Evolutionary conservation across 2,329 filamentous ascomycete genomes (phyloP), one percentile per base, ranked within the genome.

Genomic region (Aaosphaeria arxii): DNA sequence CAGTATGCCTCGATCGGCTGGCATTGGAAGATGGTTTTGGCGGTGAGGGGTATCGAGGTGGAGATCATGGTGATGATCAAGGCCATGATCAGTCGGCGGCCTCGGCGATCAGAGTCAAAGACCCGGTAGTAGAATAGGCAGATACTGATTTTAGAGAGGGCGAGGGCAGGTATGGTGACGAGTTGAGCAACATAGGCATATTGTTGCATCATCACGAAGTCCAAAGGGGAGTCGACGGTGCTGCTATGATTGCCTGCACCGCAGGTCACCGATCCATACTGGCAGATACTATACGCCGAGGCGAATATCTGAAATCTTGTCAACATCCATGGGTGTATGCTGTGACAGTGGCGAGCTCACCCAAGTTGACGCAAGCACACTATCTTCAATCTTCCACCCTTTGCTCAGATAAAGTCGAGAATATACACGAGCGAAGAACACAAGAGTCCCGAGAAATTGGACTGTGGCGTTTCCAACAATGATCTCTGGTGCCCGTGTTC

Each of bases 111-210:
- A 5, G 44, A 38, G 45, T 50, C 53, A 46, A 62, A 60, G 28
- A 62, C 54, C 28, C 59, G 57, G 9, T 60, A 46, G 38, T 62
- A 62, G 11, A 50, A 50, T 9, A 57, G 49, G 30, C 59, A 60
- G 35, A 62, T 60, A 49, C 59, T 62, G 40, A 59, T 40, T 47
- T 60, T 62, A 4, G 56, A 47, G 7, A 54, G 7, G 2, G 54
- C 30, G n/a, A 62, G 54, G 4, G 51, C 57, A 6, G 48, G 42
- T 9, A 57, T 47, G 30, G 55, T 40, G 5, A 56, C 7, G 40
- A 61, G 45, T 36, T 55, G 48, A 4, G 56, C 52, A 4, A 48
- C 57, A 40, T 52, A 63, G 11, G 56, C 49, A 47, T 55, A 58
- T 33, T 63, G 49, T 36, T 58, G 57, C 5, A 48, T 48, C 6